Conservation (phyloP, 2,329 filamentous ascomycete species). For the Fusarium succisae region DNA sequence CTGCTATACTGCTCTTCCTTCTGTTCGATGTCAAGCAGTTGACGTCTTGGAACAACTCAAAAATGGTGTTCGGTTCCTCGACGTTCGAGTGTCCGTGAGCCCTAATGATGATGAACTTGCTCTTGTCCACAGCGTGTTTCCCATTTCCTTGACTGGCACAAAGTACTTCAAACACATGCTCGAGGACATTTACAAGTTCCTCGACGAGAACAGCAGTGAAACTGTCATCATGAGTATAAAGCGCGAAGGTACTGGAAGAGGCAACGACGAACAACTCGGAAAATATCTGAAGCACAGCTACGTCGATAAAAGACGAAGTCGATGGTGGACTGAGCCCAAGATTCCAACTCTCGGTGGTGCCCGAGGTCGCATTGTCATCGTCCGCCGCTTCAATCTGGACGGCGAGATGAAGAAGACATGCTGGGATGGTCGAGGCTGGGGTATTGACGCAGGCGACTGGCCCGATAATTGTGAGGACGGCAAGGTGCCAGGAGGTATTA, state of each 20-base stretch:
- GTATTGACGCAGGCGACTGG: slow-evolving; percentile 74
- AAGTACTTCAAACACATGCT: slow-evolving; percentile 83
- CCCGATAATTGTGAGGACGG: slow-evolving; percentile 89
- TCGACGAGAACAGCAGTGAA: slow-evolving; percentile 81
- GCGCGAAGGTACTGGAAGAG: slow-evolving; percentile 84
- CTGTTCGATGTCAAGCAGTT: slow-evolving; percentile 91
- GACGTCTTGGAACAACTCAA: slow-evolving; percentile 79
- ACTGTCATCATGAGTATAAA: slow-evolving; percentile 89
- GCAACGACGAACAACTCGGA: slow-evolving; percentile 81
- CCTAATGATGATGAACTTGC: slow-evolving; percentile 71
- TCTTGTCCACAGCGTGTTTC: slow-evolving; percentile 91
- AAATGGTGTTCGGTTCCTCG: slow-evolving; percentile 94
- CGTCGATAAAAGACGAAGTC: slow-evolving; percentile 60
- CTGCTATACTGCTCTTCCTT: slow-evolving; percentile 83
- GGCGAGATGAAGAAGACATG: slow-evolving; percentile 59
- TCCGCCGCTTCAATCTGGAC: slow-evolving; percentile 81
- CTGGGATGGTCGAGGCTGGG: slow-evolving; percentile 63
- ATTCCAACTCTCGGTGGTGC: slow-evolving; percentile 82
- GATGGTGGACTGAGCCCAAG: slow-evolving; percentile 82
- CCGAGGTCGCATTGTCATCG: slow-evolving; percentile 83
- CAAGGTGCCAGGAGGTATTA: slow-evolving; percentile 72
- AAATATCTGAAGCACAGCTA: slow-evolving; percentile 79
- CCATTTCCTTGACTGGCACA: slow-evolving; percentile 81
- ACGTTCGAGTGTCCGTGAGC: slow-evolving; percentile 76
- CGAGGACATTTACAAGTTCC: slow-evolving; percentile 75